These are phyloP conservation scores for Casuarina equisetifolia DNA, from an alignment of 306 rosid species.

Conservation along the genomic window DNA sequence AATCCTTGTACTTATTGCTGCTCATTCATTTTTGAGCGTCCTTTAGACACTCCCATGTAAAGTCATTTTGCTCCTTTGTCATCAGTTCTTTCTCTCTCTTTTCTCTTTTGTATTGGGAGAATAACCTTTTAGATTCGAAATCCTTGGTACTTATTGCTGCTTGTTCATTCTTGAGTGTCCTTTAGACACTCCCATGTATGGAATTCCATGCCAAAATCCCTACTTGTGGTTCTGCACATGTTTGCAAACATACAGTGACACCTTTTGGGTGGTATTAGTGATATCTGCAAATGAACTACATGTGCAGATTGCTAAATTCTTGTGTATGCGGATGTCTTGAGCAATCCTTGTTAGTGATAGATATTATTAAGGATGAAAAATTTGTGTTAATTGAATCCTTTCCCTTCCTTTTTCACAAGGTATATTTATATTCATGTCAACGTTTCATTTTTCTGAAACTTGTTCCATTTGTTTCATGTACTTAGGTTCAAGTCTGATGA, in stretches of 20 bases:
- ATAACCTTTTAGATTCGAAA: no score
- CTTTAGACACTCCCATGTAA: background rate
- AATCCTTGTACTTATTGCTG: background rate
- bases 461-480: conserved; percentile 14
- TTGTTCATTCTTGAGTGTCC: no score
- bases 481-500: conserved; percentile 97
- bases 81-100: no score
- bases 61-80: no score
- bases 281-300: background rate
- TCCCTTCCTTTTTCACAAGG: background rate
- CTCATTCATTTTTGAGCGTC: background rate
- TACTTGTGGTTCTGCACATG: background rate
- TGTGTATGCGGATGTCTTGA: conserved; percentile 2
- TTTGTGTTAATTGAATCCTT: background rate
- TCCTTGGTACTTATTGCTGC: no score
- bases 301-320: background rate
- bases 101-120: no score
- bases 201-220: background rate
- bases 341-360: background rate
- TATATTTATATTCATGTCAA: background rate
- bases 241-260: background rate
- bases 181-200: background rate
- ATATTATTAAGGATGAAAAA: conserved; percentile 8
- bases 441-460: background rate
- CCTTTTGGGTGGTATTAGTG: background rate